Evolutionary conservation across 2,329 filamentous ascomycete species (phyloP), one percentile per base, ranked within the genome.

Genomic region (Lachnellula cervina): DNA sequence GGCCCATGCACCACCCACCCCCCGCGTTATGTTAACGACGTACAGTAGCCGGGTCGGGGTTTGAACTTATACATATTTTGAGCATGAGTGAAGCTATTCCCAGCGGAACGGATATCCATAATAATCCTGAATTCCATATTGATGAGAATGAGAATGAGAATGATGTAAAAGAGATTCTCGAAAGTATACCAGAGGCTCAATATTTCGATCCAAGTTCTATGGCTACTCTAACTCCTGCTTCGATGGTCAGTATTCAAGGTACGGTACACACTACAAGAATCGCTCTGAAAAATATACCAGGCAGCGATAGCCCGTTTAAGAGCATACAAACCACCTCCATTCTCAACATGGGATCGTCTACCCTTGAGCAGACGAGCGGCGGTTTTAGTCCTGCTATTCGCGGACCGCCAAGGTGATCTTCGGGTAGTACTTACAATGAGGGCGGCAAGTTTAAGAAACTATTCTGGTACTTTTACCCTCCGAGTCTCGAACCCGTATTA

Each of bases 301-400:
- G 66, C 64, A 46, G 71, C 70, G 35, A 64, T 87, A 61, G 78
- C 80, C 54, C 78, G 83, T 57, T 74, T 87, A 54, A 78, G 82
- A 51, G 76, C 82, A 52, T 87, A 83, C 69, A 78, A 74, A 56
- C 78, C 84, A 17, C 83, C 83, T 1, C 72, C 80, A 2, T 85
- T 86, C 63, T 75, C 83, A 11, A 69, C 80, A 56, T 87, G 84
- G 84, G 79, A 85, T 66, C 72, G 72, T 19, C 75, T 87, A 28
- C 83, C 84, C 2, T 72, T 79, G 14, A 81, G 77, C 61, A 82
- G 89, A 59, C 84, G 91, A 62, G 93, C 93, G 14, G 92, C 93
- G 23, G 93, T 97, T 42, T 75, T 97, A 52, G 80, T 97, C 49
- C 80, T 97, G 51, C 80, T 97, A 1, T 97, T 94, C 70, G 90